Evolutionary conservation across 2,329 filamentous ascomycete species (phyloP), one percentile per base, ranked within the genome.

Genomic region (Malbranchea cinnamomea): DNA sequence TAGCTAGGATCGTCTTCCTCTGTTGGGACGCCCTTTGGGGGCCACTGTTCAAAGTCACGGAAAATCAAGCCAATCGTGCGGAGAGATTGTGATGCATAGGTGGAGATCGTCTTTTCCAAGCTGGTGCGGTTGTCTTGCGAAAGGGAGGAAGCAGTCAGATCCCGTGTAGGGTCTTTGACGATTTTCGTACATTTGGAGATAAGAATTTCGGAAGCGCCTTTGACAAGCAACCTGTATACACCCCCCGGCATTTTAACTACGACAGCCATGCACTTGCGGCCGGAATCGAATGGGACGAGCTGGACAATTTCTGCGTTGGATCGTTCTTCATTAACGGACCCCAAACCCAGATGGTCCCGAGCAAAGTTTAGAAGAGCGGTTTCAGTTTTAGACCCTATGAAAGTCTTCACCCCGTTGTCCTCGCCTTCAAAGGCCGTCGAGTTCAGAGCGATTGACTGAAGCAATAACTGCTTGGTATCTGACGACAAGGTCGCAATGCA

Each of bases 371-470:
- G 62, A 8, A 84, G 60, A 13, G 78, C 78, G 3, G 76, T 81
- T 47, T 84, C 78, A 0, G 78, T 84, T 54, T 82, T 83, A 4
- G 78, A 82, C 17, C 78, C 78, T 37, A 83, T 65, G 40, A 80
- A 84, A 0, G 65, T 58, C 20, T 50, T 54, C 11, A 63, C 59
- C 18, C 73, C 73, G 23, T 74, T 64, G 24, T 70, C 63, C 24
- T 75, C 69, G 4, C 67, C 65, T 45, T 79, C 72, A 39, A 80
- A 80, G 1, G 75, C 74, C 1, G 74, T 77, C 0, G 75, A 78
- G 45, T 78, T 80, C 40, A 78, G 56, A 7, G 68, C 63, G 36
- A 78, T 74, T 3, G 74, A 78, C 32, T 79, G 65, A 26, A 68
- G 61, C 34, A 78, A 54, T 7, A 77, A 45, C 1, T 56, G 50